A percentile compares a stretch with the other conserved stretches of the same genome.
Evolutionary conservation across 306 rosid genomes (phyloP).

Genomic region (Pachyrhizus erosus): DNA sequence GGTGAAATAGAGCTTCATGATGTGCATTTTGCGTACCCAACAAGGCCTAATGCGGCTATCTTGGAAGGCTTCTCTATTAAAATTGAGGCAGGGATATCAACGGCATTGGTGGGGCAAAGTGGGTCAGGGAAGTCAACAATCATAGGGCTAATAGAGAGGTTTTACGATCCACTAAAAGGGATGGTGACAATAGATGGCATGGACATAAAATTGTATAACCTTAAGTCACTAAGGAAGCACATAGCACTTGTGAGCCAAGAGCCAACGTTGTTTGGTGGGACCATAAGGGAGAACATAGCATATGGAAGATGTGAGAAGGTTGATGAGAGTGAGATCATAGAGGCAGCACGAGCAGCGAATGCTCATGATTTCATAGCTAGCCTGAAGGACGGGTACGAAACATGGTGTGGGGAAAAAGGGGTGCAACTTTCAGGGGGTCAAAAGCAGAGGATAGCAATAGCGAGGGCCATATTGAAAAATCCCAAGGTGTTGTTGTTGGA

Average conservation of each 20-base stretch:
- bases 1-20: conserved; percentile 48
- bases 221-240: conserved; percentile 53
- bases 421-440: conserved; percentile 66
- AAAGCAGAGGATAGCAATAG: conserved; percentile 68
- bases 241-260: conserved; percentile 69
- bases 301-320: conserved; percentile 42
- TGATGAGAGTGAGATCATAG: conserved; percentile 52
- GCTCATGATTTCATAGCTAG: conserved; percentile 57
- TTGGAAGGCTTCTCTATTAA: conserved; percentile 47
- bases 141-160: conserved; percentile 59
- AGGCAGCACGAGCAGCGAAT: conserved; percentile 59
- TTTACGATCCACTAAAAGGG: conserved; percentile 61
- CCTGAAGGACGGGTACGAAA: conserved; percentile 56
- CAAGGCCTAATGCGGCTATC: conserved; percentile 52
- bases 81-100: conserved; percentile 54
- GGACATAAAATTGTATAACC: conserved; percentile 49
- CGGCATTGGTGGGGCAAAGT: conserved; percentile 64
- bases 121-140: conserved; percentile 61
- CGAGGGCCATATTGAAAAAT: conserved; percentile 58
- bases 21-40: conserved; percentile 56
- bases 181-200: conserved; percentile 43
- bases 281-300: conserved; percentile 59
- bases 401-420: conserved; percentile 57
- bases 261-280: conserved; percentile 63
- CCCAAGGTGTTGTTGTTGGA: conserved; percentile 54